Percentiles rank a stretch among this genome's conserved stretches.
These are phyloP conservation scores for Lolium multiflorum DNA, from an alignment of 176 grass and related monocot genomes.

Conservation along the genomic window DNA sequence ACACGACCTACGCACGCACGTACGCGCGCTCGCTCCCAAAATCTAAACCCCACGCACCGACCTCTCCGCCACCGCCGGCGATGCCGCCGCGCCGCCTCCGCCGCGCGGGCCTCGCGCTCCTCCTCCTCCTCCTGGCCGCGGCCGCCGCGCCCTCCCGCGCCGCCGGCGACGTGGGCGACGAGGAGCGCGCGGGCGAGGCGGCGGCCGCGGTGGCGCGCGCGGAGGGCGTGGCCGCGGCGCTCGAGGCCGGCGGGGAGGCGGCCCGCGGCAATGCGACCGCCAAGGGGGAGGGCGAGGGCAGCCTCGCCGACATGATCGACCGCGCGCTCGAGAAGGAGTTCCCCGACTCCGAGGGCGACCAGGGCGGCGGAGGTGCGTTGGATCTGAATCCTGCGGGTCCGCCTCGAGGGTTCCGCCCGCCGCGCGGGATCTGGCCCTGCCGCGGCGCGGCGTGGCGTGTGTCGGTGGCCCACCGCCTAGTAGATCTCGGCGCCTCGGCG, in stretches of 20 bases:
- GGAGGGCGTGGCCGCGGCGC: constrained; percentile 20
- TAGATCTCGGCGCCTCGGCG: constrained; percentile 49
- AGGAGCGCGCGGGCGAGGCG: neutral
- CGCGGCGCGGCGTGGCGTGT: neutral
- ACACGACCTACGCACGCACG: too few species aligned
- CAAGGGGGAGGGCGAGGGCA: constrained; percentile 65
- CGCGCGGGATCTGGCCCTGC: constrained; percentile 41
- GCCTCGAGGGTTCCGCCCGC: neutral
- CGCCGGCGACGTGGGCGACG: constrained; percentile 17
- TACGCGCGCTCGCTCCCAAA: neutral
- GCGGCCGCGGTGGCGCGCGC: neutral
- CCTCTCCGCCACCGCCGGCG: constrained; percentile 40
- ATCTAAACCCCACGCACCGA: constrained; percentile 49
- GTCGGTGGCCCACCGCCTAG: constrained; percentile 24
- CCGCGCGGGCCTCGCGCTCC: constrained; percentile 8
- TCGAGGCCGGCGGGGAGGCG: constrained; percentile 46
- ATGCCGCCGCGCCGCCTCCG: constrained; percentile 60
- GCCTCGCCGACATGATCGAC: constrained; percentile 96
- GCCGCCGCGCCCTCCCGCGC: constrained; percentile 13
- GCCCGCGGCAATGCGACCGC: constrained; percentile 59
- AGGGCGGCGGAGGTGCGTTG: constrained; percentile 89
- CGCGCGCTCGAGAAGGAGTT: constrained; percentile 99
- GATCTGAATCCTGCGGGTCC: constrained; percentile 38
- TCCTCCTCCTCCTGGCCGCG: constrained; percentile 38
- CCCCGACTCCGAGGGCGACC: constrained; percentile 88